Conservation (phyloP, 257 asterid genomes). For the Eucommia ulmoides region DNA sequence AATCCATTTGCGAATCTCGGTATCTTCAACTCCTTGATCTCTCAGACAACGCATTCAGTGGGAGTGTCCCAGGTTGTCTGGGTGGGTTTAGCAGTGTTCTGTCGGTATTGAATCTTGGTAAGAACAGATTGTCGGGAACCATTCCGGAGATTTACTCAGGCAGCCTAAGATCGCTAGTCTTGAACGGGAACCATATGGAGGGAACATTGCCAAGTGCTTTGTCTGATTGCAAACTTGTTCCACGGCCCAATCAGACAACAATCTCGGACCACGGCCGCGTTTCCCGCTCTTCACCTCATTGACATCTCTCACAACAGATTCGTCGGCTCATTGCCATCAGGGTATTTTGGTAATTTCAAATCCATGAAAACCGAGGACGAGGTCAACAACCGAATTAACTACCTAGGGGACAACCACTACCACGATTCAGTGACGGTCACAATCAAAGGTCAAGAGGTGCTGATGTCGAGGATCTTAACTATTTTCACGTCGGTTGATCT, state of each 20-base stretch:
- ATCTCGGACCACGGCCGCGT: not conserved
- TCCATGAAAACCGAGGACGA: too few relatives aligned
- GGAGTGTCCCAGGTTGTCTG: constrained; percentile 32
- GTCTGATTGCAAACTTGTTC: constrained; percentile 4
- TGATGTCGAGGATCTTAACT: too few relatives aligned
- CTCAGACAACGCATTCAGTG: constrained; percentile 24
- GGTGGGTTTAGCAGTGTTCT: constrained; percentile 3
- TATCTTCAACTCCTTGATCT: constrained; percentile 35
- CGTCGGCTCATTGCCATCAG: too few relatives aligned
- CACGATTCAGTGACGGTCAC: too few relatives aligned
- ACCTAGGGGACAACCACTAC: too few relatives aligned
- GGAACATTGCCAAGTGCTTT: constrained; percentile 31
- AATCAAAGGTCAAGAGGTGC: too few relatives aligned
- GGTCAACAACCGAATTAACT: too few relatives aligned
- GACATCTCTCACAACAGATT: too few relatives aligned
- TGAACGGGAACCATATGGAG: constrained; percentile 22
- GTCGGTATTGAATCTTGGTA: constrained; percentile 27
- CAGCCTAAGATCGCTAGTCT: constrained; percentile 25
- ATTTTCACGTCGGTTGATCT: too few relatives aligned
- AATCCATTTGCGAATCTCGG: constrained; percentile 23
- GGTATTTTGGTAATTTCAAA: too few relatives aligned
- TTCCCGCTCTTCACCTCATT: too few relatives aligned
- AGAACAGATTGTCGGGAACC: constrained; percentile 17
- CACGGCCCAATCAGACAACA: too few relatives aligned
- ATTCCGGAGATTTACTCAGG: constrained; percentile 21